Base-by-base conservation (phyloP, 148 eudicot species). In the Chenopodium quinoa region DNA sequence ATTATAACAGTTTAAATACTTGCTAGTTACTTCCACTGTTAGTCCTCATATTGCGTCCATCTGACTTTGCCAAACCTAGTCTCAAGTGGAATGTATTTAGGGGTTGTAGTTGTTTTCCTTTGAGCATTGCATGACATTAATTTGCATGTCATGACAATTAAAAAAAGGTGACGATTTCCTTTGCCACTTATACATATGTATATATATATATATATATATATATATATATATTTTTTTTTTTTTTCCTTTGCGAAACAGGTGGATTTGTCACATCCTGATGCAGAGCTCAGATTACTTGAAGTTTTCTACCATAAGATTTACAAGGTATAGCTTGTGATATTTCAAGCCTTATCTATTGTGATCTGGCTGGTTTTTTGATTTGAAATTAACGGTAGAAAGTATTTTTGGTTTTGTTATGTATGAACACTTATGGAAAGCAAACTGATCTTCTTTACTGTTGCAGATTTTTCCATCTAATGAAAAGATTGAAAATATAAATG, bases 261-360 rank as follows among this genome's bases (percentile, higher is more conserved):
- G 74, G 97, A 92, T 68, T 85, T 95, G 89, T 95, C 98, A 54
- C 90, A 86, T 79, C 94, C 97, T 80, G 87, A 90, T 81, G 97
- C 94, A 17, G 97, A 95, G 81, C 91, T 95, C 76, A 93, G 98
- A 79, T 77, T 95, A 75, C 90, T 95, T 78, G 97, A 95, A 88
- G 97, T 95, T 76, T 93, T 95, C 85, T 88, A 88, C 77, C 97
- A 95, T 86, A 95, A 95, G 89, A 95, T 95, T 66, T 95, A 92
- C 84, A 95, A 95, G 98, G 98, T 93, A 86, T 62, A 47, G 29
- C 75, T 22, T 62, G 27, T 62, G 10, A 22, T 62, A 73, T 31
- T 54, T 17, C 56, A 48, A 31, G 48, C 67, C 69, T 69, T 70
- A 50, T 69, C 3, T 23, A 4, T 22, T 62, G 44, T 40, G n/a